Evolutionary conservation across 345 rosid species (phyloP).

Genomic region (Corchorus capsularis): DNA sequence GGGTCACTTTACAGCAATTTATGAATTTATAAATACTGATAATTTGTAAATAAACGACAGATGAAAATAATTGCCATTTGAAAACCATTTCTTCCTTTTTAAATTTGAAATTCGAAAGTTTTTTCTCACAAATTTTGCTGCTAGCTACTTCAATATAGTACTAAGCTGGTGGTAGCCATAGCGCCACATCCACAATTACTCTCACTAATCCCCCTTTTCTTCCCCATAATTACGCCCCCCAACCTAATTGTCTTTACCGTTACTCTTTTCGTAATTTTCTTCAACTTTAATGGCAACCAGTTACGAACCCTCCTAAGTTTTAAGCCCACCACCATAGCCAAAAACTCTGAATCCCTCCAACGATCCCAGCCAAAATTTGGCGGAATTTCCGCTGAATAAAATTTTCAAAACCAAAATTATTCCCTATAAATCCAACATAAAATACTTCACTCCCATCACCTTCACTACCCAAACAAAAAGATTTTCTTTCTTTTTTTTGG

Average conservation of each 20-base stretch:
- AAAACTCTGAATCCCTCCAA: not conserved
- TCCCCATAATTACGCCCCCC: not conserved
- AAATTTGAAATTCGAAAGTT: not conserved
- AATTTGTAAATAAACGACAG: too few species aligned
- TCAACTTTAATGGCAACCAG: not conserved
- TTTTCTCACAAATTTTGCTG: not conserved
- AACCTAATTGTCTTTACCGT: not conserved
- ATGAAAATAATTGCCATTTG: not conserved
- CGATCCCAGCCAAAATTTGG: slow-evolving; percentile 17
- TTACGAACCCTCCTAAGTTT: not conserved
- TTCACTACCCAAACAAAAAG: not conserved
- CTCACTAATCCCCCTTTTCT: not conserved
- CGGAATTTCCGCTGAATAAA: slow-evolving; percentile 28
- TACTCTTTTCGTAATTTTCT: not conserved
- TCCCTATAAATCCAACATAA: slow-evolving; percentile 5
- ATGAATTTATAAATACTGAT: too few species aligned
- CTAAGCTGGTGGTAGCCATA: not conserved
- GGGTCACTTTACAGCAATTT: too few species aligned
- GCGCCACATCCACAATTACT: not conserved
- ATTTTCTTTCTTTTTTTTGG: not conserved
- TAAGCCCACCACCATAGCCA: not conserved
- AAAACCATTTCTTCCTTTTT: not conserved
- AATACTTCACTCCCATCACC: not conserved
- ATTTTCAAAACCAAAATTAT: not conserved
- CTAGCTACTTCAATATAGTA: not conserved